Evolutionary conservation across 1,139 yeast species (phyloP).

Genomic region (Yamadazyma dendronema): DNA sequence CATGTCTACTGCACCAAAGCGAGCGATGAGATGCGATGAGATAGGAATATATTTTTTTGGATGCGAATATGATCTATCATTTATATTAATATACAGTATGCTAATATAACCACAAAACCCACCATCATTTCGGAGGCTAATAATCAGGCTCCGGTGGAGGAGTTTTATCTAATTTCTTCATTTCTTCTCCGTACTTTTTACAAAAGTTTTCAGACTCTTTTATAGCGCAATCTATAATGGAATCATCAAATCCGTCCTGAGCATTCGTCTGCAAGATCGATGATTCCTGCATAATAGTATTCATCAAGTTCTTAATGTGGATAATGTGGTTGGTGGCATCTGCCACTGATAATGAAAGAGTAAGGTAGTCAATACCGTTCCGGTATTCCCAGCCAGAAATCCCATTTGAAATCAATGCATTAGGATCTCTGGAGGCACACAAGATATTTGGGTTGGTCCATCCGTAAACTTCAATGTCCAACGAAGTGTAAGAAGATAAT

Average conservation of each 20-base stretch:
- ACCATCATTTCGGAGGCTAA: not conserved
- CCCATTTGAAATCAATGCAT: constrained; percentile 39
- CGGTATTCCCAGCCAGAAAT: constrained; percentile 28
- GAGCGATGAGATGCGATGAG: constrained; percentile 9
- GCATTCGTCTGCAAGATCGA: constrained; percentile 12
- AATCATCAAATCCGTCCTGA: constrained; percentile 24
- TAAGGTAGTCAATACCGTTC: constrained; percentile 26
- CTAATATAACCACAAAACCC: too few relatives aligned
- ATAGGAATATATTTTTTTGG: not conserved
- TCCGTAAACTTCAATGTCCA: constrained; percentile 31
- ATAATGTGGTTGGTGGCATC: constrained; percentile 36
- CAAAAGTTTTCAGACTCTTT: constrained; percentile 22
- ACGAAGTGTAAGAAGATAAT: constrained; percentile 35
- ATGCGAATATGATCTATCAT: constrained; percentile 3
- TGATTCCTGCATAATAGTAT: constrained; percentile 12
- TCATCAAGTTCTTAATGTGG: constrained; percentile 31
- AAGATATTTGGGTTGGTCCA: constrained; percentile 29
- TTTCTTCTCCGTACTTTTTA: constrained; percentile 20
- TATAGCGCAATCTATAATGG: constrained; percentile 32
- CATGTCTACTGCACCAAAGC: not conserved
- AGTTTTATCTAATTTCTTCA: constrained; percentile 12
- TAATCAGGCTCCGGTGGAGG: constrained; percentile 18
- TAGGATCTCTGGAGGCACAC: constrained; percentile 27
- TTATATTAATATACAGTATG: not conserved
- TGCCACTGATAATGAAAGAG: constrained; percentile 34